phyloP scores from a whole-genome alignment of 129 eudicot species.

The Flaveria trinervia region DNA sequence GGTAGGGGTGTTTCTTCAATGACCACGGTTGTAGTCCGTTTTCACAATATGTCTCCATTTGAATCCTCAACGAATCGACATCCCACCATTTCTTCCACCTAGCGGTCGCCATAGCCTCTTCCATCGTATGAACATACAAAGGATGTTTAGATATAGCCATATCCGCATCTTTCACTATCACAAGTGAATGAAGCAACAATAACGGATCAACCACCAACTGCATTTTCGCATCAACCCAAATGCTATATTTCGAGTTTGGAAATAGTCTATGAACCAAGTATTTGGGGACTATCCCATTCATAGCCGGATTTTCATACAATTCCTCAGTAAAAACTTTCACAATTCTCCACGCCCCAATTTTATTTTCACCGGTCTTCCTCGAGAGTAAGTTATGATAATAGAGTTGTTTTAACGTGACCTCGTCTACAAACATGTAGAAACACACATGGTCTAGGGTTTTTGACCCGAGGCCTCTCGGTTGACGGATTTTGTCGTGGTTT shows the following conservation, averaged over 20 bases:
- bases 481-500: constrained; percentile 91
- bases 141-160: constrained; percentile 95
- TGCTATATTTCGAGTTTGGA: constrained; percentile 74
- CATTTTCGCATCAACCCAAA: constrained; percentile 88
- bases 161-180: constrained; percentile 53
- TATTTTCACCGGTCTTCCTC: constrained; percentile 38
- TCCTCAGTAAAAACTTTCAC: constrained; percentile 49
- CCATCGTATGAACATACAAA: constrained; percentile 76
- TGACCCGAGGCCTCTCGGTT: constrained; percentile 76
- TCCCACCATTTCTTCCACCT: constrained; percentile 96
- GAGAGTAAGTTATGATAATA: constrained; percentile 59
- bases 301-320: constrained; percentile 72
- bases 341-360: constrained; percentile 79
- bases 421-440: constrained; percentile 86
- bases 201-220: constrained; percentile 86
- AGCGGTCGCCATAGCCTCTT: constrained; percentile 94
- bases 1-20: constrained; percentile 60
- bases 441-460: constrained; percentile 65
- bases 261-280: constrained; percentile 80
- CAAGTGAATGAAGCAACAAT: constrained; percentile 69
- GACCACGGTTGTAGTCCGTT: constrained; percentile 82
- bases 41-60: constrained; percentile 83
- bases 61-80: constrained; percentile 60
- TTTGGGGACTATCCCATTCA: constrained; percentile 85
- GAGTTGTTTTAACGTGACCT: constrained; percentile 55